Evolutionary conservation across 2,329 filamentous ascomycete genomes (phyloP).

Genomic region (Lecanosticta acicola): DNA sequence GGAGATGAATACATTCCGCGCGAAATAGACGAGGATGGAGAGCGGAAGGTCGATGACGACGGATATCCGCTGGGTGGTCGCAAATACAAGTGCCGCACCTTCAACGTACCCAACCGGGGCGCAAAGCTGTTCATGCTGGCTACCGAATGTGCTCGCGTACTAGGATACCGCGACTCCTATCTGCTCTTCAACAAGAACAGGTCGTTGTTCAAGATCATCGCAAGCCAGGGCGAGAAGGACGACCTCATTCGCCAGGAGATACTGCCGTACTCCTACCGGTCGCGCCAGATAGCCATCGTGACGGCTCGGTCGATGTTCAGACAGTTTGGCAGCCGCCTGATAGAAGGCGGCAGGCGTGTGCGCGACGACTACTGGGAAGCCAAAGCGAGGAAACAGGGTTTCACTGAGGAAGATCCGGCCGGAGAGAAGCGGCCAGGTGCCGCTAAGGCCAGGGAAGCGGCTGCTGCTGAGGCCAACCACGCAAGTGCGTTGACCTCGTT

Average conservation of each 20-base stretch:
- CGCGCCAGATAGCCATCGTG: constrained; percentile 96
- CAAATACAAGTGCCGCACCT: constrained; percentile 88
- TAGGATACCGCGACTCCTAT: constrained; percentile 96
- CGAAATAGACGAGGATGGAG: constrained; percentile 86
- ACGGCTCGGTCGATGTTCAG: constrained; percentile 98
- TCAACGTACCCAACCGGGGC: constrained; percentile 82
- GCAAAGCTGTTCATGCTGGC: constrained; percentile 98
- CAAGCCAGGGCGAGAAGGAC: constrained; percentile 91
- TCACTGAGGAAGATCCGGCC: constrained; percentile 91
- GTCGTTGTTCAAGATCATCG: constrained; percentile 95
- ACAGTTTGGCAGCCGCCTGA: constrained; percentile 92
- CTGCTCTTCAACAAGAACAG: constrained; percentile 97
- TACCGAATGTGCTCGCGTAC: constrained; percentile 88
- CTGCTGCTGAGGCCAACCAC: constrained; percentile 57
- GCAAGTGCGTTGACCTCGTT: constrained; percentile 55
- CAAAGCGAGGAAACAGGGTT: constrained; percentile 94
- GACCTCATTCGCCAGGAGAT: constrained; percentile 93
- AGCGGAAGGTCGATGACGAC: constrained; percentile 83
- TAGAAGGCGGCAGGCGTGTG: constrained; percentile 81
- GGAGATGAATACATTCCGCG: constrained; percentile 93
- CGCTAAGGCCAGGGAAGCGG: constrained; percentile 78
- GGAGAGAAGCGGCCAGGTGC: constrained; percentile 94
- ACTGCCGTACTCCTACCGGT: constrained; percentile 92
- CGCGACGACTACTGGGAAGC: constrained; percentile 98
- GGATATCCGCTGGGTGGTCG: constrained; percentile 77